Percentiles rank a stretch among this genome's conserved stretches.
phyloP scores from a whole-genome alignment of 202 grass and related monocot genomes.

The Schoenoplectus tabernaemontani region DNA sequence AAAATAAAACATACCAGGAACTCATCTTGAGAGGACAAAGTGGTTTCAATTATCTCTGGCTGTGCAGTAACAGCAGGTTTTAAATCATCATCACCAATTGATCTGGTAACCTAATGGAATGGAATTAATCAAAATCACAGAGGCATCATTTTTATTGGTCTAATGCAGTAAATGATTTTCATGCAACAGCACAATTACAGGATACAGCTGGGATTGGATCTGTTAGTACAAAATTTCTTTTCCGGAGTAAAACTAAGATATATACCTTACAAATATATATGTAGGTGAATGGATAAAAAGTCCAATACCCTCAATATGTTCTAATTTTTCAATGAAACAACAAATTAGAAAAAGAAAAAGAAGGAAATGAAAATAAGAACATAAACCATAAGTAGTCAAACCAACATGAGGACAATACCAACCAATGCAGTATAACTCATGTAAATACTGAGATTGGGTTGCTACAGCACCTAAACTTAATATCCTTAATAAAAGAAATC shows the following conservation, averaged over 20 bases:
- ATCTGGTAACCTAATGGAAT: slow-evolving; percentile 77
- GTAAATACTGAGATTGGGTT: background rate
- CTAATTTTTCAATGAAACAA: background rate
- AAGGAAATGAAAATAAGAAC: background rate
- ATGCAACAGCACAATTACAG: background rate
- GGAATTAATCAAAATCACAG: slow-evolving; percentile 19
- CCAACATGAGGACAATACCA: background rate
- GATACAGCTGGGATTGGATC: background rate
- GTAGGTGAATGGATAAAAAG: background rate
- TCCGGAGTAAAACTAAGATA: background rate
- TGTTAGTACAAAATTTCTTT: background rate
- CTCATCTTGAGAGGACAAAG: slow-evolving; percentile 61
- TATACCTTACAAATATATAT: background rate
- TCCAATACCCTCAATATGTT: background rate
- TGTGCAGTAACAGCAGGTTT: slow-evolving; percentile 88
- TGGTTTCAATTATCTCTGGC: slow-evolving; percentile 71
- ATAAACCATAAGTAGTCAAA: background rate
- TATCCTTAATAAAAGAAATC: background rate
- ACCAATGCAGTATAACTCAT: background rate
- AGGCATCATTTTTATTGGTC: background rate
- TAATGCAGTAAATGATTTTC: background rate
- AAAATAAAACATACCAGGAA: slow-evolving; percentile 49
- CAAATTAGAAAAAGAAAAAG: background rate
- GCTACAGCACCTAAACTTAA: background rate
- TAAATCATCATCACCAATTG: slow-evolving; percentile 91